Evolutionary conservation across 345 rosid species (phyloP).

Genomic region (Citrus mangshanensis): DNA sequence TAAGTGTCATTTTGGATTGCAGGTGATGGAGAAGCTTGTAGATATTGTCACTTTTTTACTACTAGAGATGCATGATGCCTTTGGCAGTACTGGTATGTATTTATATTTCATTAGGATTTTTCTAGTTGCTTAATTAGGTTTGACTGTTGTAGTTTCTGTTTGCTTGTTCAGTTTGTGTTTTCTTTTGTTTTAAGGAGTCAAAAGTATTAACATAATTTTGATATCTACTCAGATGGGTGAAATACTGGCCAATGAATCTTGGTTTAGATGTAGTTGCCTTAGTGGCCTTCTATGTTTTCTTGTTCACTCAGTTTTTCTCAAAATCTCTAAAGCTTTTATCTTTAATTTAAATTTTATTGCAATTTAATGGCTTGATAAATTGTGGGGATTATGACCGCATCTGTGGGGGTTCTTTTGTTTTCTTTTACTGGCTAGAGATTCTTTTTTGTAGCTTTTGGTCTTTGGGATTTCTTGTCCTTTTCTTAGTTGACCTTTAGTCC

Average conservation of each 20-base stretch:
- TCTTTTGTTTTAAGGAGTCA: not conserved
- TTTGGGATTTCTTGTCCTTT: not conserved
- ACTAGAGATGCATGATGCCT: constrained; percentile 69
- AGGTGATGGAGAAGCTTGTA: constrained; percentile 98
- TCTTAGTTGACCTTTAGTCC: no score
- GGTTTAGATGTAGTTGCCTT: not conserved
- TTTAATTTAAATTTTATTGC: not conserved
- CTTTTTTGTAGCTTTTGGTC: not conserved
- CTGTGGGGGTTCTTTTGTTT: no score
- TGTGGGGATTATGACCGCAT: not conserved
- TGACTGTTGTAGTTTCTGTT: not conserved
- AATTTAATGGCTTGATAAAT: not conserved
- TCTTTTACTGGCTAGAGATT: not conserved
- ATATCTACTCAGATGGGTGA: not conserved
- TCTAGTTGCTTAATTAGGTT: not conserved
- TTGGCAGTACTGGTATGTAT: constrained; percentile 69
- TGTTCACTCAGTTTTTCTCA: not conserved
- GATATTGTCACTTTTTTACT: constrained; percentile 84
- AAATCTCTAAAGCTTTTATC: not conserved
- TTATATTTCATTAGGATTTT: not conserved
- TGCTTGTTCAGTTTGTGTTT: not conserved
- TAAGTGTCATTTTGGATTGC: constrained; percentile 16
- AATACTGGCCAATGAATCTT: not conserved
- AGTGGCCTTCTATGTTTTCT: not conserved
- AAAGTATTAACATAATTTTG: not conserved